Evolutionary conservation across 208 protist genomes (phyloP), one percentile per base, ranked within the genome.

Genomic region (Wallacemonas sp.): DNA sequence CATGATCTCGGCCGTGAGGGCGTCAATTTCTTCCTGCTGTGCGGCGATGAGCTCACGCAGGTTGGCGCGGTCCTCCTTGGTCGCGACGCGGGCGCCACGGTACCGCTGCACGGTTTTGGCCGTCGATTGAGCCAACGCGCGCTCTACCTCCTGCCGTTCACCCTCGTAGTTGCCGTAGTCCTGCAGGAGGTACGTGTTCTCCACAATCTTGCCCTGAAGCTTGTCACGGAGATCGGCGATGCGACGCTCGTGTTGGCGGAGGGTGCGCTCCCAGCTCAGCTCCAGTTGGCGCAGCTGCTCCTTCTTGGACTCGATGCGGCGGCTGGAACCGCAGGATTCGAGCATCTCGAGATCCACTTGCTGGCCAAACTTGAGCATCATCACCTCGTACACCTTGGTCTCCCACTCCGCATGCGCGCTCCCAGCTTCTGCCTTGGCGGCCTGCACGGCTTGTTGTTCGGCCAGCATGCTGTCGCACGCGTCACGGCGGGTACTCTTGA

Each of bases 341-440:
- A 98, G 76, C 69, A 90, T 79, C 65, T 98, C 97, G 17, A 98
- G 60, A 44, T 98, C 92, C 11, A 98, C 89, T 19, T 83, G 74
- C 55, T 93, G 87, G 12, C 97, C 97, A 69, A 98, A 98, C 75
- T 98, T 98, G 44, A 98, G 77, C 69, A 98, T 78, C 89, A 98
- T 97, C 32, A 98, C 90, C 48, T 98, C 97, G 56, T 83, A 81
- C 21, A 97, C 88, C 65, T 88, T 85, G 6, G 76, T 81, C 63
- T 97, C 83, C 90, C 93, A 97, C 36, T 92, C 74, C 23, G 76
- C 55, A 58, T 90, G 82, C 1, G 87, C 76, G 11, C 76, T 76
- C 30, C 86, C 77, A n/a, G 88, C 81, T 19, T 83, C 88, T 16
- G 81, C 71, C 65, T 91, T 92, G 44, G 81, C 72, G 2, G 82